Percentiles rank a stretch among this genome's conserved stretches.
These are phyloP conservation scores for Ophiorrhiza pumila DNA, from an alignment of 257 asterid genomes.

Conservation along the genomic window DNA sequence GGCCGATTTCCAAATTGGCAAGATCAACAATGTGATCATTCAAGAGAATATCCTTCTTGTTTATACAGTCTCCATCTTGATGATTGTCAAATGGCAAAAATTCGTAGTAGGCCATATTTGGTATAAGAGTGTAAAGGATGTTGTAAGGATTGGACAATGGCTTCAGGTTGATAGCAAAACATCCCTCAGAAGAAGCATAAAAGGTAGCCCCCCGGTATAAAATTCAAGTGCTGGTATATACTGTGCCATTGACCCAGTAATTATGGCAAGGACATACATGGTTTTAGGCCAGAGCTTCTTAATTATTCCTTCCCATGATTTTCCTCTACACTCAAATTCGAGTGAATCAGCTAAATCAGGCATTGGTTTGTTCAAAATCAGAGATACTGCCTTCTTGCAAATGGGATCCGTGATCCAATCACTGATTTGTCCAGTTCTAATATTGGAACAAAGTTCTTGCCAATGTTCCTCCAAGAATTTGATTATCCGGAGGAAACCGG, in stretches of 20 bases:
- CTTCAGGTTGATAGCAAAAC: background rate
- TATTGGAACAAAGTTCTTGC: slow-evolving; percentile 5
- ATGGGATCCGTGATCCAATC: background rate
- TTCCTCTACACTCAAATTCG: background rate
- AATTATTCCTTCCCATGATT: slow-evolving; percentile 14
- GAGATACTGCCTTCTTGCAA: background rate
- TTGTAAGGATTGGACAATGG: background rate
- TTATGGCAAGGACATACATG: background rate
- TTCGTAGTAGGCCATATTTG: too few relatives aligned
- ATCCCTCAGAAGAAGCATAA: background rate
- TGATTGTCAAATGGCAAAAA: background rate
- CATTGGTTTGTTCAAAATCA: background rate
- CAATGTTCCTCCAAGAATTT: slow-evolving; percentile 10
- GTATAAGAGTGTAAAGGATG: background rate
- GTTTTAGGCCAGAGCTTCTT: slow-evolving; percentile 7
- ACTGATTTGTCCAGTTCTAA: too few relatives aligned
- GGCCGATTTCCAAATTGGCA: background rate
- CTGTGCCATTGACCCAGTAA: background rate
- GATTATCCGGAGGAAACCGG: background rate
- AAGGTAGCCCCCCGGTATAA: background rate
- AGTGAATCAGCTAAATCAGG: background rate
- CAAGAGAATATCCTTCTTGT: too few relatives aligned
- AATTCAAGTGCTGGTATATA: background rate
- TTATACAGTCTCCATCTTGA: too few relatives aligned
- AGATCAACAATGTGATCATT: background rate